phyloP scores from a whole-genome alignment of 306 rosid genomes.

The apple (Malus domestica) region DNA sequence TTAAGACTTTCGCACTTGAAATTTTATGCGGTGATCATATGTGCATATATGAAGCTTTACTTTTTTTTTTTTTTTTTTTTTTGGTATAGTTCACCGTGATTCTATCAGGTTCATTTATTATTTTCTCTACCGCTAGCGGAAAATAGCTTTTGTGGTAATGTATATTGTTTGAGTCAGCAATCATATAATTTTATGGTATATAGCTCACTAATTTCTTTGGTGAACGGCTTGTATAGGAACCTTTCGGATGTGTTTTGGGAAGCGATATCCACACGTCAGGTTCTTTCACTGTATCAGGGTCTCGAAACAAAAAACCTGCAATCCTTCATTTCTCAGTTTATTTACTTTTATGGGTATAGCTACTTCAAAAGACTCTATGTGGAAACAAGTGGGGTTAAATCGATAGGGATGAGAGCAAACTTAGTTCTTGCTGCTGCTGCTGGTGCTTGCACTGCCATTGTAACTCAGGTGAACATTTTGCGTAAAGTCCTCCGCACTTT shows the following conservation, averaged over 20 bases:
- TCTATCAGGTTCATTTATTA: background rate
- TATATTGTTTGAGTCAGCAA: background rate
- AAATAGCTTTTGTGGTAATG: background rate
- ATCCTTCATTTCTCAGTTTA: conserved; percentile 83
- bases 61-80: background rate
- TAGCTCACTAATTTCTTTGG: background rate
- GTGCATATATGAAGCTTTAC: background rate
- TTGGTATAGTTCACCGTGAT: background rate
- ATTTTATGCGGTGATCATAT: background rate
- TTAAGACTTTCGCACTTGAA: background rate
- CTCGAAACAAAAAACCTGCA: conserved; percentile 90
- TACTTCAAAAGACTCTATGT: conserved; percentile 84
- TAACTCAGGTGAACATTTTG: conserved; percentile 69
- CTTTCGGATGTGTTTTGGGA: conserved; percentile 88
- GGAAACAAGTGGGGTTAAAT: conserved; percentile 59
- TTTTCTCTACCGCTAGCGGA: background rate
- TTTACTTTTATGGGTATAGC: conserved; percentile 96
- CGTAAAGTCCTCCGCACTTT: background rate
- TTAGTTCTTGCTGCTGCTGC: conserved; percentile 93
- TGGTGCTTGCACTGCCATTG: conserved; percentile 90
- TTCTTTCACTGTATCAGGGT: conserved; percentile 91
- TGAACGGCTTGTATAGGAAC: conserved; percentile 49
- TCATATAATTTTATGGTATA: background rate
- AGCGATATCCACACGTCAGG: conserved; percentile 66
- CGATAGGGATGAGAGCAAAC: conserved; percentile 78